A percentile compares a stretch with the other conserved stretches of the same genome.
Evolutionary conservation across 2,329 filamentous ascomycete genomes (phyloP).

Genomic region (Colletotrichum eremochloae): DNA sequence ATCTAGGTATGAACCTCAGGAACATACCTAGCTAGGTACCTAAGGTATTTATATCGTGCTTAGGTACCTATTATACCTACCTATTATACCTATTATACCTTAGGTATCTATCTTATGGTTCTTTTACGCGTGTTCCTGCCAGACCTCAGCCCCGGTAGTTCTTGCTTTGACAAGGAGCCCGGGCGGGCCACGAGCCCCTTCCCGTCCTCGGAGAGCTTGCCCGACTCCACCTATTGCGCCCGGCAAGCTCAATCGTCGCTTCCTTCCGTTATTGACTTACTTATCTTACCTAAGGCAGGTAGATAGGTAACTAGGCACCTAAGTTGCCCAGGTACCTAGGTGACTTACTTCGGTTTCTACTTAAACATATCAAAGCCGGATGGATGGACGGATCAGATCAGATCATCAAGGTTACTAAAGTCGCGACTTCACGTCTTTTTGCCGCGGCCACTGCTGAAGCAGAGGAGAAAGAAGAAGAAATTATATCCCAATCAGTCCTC

Average conservation of each 20-base stretch:
- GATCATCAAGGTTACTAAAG: neutral
- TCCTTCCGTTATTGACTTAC: neutral
- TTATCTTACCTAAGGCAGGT: no score
- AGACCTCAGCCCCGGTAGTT: neutral
- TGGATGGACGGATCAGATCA: no score
- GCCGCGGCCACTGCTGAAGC: neutral
- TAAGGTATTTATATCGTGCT: neutral
- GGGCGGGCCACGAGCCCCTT: neutral
- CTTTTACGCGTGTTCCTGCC: neutral
- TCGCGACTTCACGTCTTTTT: neutral
- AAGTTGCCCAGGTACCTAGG: neutral
- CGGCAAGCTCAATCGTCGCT: neutral
- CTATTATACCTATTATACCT: neutral
- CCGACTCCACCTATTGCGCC: neutral
- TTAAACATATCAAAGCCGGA: neutral
- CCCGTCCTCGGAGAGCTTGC: conserved; percentile 5
- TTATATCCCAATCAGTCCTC: neutral
- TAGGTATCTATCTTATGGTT: no score
- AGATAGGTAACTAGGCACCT: no score
- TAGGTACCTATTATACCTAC: neutral
- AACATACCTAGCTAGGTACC: no score
- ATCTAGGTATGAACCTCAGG: no score
- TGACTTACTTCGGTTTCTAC: neutral
- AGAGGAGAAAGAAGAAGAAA: neutral
- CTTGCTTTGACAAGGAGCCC: neutral